Base-by-base conservation (phyloP, 176 grass and related monocot species). In the Cenchrus purpureus region DNA sequence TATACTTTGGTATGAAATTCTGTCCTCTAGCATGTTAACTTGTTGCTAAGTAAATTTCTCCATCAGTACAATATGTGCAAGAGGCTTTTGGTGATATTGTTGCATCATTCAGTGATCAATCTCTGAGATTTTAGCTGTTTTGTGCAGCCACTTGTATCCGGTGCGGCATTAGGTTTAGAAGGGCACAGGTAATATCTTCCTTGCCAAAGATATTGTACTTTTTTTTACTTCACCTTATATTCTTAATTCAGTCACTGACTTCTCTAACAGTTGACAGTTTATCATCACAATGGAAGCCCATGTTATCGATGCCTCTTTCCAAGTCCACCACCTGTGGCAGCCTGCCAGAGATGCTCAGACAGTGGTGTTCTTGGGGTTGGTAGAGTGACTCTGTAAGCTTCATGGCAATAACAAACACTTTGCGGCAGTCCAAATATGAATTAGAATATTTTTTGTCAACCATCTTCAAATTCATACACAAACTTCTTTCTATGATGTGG, bases 271-370 rank as follows among this genome's bases (percentile, higher is more conserved):
- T 82, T 98, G 65, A 95, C 93, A 40, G 93, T 98, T 83, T 95
- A 95, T 86, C 84, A 98, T 92, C 83, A 95, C 76, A 96, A 99
- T 46, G 96, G 87, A 95, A 91, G 93, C 85, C 91, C 96, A 77
- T 98, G 96, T 65, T 98, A 98, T 73, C 89, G 93, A 25, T 98
- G 93, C 72, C 93, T 98, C 82, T 98, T 98, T 65, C 91, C 96
- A 87, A 92, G 82, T 51, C 96, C 96, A 84, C 96, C 93, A 71
- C 91, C 93, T 17, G 82, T 91, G 37, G 87, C 93, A 79, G 89
- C 93, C 19, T 98, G 96, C 76, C 96, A 98, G 75, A 94, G 93
- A 74, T 95, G 96, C 86, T 94, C 96, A 78, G 96, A 95, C 31
- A 94, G 91, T 76, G 93, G 96, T 83, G 93, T 98, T 88, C 96